Conservation (phyloP, 2,329 filamentous ascomycete species). For the Immersiporthe knoxdaviesiana region DNA sequence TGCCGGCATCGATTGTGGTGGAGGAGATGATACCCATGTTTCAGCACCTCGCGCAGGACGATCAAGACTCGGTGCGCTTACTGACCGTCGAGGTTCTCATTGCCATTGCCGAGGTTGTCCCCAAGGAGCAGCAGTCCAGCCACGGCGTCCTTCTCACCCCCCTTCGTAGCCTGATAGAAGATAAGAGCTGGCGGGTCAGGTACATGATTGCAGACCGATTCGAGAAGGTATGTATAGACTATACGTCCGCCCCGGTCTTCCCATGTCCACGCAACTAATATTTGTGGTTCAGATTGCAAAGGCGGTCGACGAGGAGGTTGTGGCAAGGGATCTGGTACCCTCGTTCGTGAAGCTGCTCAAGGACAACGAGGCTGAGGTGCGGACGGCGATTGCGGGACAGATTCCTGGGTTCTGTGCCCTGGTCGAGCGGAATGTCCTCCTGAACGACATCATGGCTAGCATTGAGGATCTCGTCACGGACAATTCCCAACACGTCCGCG, state of each 20-base stretch:
- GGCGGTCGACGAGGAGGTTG: slow-evolving; percentile 95
- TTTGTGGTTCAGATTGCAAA: slow-evolving; percentile 80
- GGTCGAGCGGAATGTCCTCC: slow-evolving; percentile 82
- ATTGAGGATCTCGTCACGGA: slow-evolving; percentile 97
- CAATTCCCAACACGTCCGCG: slow-evolving; percentile 93
- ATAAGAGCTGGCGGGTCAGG: slow-evolving; percentile 98
- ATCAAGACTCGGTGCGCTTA: slow-evolving; percentile 95
- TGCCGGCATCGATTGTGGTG: slow-evolving; percentile 88
- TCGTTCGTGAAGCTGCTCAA: slow-evolving; percentile 98
- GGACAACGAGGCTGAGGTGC: slow-evolving; percentile 95
- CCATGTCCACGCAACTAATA: slow-evolving; percentile 23
- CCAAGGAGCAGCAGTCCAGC: slow-evolving; percentile 96
- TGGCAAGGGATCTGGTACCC: slow-evolving; percentile 90
- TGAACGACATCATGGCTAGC: slow-evolving; percentile 95
- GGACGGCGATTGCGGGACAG: slow-evolving; percentile 94
- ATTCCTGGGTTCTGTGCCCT: slow-evolving; percentile 95
- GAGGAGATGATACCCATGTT: slow-evolving; percentile 99
- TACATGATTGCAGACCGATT: slow-evolving; percentile 99
- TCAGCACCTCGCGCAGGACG: slow-evolving; percentile 93
- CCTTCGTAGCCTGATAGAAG: slow-evolving; percentile 90
- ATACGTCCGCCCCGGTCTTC: not conserved
- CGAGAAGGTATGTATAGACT: slow-evolving; percentile 71
- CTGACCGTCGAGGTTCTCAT: slow-evolving; percentile 96
- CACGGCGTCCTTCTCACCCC: slow-evolving; percentile 92
- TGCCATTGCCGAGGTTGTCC: slow-evolving; percentile 93